Percentiles rank a stretch among this genome's conserved stretches.
Evolutionary conservation across 2,329 filamentous ascomycete species (phyloP).

Genomic region (Juglanconis oblonga): DNA sequence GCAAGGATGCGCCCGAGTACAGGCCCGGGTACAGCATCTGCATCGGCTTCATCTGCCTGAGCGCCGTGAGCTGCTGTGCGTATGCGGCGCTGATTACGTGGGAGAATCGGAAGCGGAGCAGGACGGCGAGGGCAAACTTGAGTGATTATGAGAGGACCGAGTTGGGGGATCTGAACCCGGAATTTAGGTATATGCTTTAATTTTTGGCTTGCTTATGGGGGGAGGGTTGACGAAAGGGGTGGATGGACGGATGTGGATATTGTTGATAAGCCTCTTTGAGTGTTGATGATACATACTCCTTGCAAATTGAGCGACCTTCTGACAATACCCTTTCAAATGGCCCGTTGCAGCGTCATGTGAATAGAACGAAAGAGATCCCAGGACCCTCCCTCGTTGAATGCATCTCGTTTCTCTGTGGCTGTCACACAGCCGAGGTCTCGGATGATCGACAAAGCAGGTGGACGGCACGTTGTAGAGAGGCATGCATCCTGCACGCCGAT

Average conservation of each 20-base stretch:
- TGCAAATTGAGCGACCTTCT: no score
- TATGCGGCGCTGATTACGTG: constrained; percentile 59
- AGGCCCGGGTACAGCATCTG: constrained; percentile 74
- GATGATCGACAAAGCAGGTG: neutral
- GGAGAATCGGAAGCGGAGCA: constrained; percentile 61
- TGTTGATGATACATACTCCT: no score
- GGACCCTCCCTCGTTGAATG: neutral
- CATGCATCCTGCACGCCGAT: neutral
- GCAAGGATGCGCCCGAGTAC: constrained; percentile 66
- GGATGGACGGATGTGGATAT: neutral
- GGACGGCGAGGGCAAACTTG: constrained; percentile 24
- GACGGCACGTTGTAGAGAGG: neutral
- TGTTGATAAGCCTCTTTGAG: neutral
- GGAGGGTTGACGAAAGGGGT: neutral
- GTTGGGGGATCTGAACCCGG: constrained; percentile 36
- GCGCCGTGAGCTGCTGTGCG: constrained; percentile 54
- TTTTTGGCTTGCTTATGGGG: neutral
- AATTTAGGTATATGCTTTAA: constrained; percentile 35
- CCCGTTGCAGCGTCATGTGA: neutral
- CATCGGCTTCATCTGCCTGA: constrained; percentile 69
- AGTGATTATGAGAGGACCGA: constrained; percentile 37
- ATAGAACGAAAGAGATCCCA: neutral
- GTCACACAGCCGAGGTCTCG: neutral
- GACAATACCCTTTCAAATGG: neutral
- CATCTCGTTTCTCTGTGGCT: neutral